A percentile compares a stretch with the other conserved stretches of the same genome.
Evolutionary conservation across 2,329 filamentous ascomycete genomes (phyloP).

Genomic region (Lojkania enalia): DNA sequence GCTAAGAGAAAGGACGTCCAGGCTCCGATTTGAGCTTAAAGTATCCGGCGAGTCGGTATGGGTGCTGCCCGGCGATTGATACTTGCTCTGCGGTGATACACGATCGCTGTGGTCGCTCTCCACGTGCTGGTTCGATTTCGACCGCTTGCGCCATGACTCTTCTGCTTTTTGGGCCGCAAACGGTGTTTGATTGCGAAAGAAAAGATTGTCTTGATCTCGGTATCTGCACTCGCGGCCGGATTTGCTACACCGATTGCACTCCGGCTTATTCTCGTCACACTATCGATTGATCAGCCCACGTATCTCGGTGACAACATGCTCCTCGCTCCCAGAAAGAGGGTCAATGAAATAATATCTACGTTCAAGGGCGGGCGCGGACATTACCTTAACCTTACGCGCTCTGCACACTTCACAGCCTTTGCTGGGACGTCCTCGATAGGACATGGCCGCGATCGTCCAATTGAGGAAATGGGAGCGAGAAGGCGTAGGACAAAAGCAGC

Average conservation of each 20-base stretch:
- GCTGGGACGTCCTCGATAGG: slow-evolving; percentile 40
- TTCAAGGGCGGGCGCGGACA: background rate
- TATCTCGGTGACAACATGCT: too few species aligned
- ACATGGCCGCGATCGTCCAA: slow-evolving; percentile 21
- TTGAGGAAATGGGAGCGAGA: slow-evolving; percentile 5
- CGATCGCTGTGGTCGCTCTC: slow-evolving; percentile 19
- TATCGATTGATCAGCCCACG: slow-evolving; percentile 12
- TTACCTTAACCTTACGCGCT: slow-evolving; percentile 40
- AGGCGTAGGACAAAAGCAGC: too few species aligned
- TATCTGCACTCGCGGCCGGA: slow-evolving; percentile 35
- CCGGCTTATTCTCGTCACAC: slow-evolving; percentile 40
- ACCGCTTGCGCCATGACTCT: slow-evolving; percentile 38
- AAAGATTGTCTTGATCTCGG: slow-evolving; percentile 35
- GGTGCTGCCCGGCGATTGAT: slow-evolving; percentile 4
- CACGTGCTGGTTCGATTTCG: slow-evolving; percentile 30
- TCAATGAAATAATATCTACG: background rate
- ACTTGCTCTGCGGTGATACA: slow-evolving; percentile 13
- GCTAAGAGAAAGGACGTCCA: background rate
- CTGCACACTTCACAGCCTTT: slow-evolving; percentile 42
- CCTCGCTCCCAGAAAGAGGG: background rate
- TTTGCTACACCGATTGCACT: slow-evolving; percentile 35
- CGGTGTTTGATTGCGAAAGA: slow-evolving; percentile 41
- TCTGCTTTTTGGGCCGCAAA: slow-evolving; percentile 40
- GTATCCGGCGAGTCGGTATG: background rate
- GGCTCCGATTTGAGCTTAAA: background rate